Percentiles rank a stretch among this genome's conserved stretches.
Conservation (phyloP, 2,329 filamentous ascomycete genomes). For the Aspergillus texensis region DNA sequence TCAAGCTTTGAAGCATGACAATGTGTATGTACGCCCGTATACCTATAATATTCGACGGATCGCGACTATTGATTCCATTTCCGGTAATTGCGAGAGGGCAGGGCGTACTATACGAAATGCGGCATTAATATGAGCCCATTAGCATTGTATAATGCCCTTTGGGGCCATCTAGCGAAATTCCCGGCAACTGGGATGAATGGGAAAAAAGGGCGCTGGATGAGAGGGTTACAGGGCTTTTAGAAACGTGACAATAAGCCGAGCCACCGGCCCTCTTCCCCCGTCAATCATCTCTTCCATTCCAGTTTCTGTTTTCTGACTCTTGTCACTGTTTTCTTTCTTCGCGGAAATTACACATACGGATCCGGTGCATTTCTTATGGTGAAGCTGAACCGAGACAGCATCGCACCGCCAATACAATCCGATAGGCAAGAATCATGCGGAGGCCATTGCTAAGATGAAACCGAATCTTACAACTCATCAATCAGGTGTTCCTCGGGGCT, state of each 20-base stretch:
- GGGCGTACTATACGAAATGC: not conserved
- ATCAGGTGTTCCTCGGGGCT: constrained; percentile 12
- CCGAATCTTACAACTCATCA: constrained; percentile 17
- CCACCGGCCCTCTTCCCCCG: not conserved
- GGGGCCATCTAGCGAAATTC: not conserved
- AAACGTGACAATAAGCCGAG: not conserved
- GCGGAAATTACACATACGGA: not conserved
- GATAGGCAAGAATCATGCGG: constrained; percentile 7
- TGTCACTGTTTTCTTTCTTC: not conserved
- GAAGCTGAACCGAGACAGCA: not conserved
- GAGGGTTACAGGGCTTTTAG: not conserved
- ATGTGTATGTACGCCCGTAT: not conserved
- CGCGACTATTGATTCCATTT: not conserved
- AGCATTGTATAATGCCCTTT: not conserved
- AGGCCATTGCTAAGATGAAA: not conserved
- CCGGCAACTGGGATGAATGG: not conserved
- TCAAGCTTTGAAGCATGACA: not conserved
- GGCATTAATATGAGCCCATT: not conserved
- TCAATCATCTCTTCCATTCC: not conserved
- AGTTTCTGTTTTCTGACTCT: not conserved
- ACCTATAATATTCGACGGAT: not conserved
- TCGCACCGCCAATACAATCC: not conserved
- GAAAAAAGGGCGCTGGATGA: not conserved
- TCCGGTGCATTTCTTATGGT: not conserved
- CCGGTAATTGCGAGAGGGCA: not conserved